Percentiles rank a stretch among this genome's conserved stretches.
phyloP scores from a whole-genome alignment of 2,329 filamentous ascomycete species.

The Alternaria hordeiaustralica region DNA sequence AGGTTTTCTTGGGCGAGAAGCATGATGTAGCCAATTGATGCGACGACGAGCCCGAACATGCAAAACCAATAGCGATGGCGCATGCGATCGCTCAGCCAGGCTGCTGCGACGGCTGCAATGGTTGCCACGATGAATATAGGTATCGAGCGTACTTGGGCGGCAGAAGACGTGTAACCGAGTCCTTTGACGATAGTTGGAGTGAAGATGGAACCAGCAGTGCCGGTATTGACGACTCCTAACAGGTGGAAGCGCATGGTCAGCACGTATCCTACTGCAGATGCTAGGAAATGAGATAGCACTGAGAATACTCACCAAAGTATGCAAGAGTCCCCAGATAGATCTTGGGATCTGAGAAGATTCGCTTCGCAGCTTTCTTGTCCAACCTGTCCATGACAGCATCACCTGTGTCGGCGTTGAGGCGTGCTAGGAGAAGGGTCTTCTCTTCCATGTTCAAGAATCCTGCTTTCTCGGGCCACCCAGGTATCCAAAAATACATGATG shows the following conservation, averaged over 20 bases:
- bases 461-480: slow-evolving; percentile 56
- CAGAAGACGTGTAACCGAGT: slow-evolving; percentile 47
- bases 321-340: slow-evolving; percentile 34
- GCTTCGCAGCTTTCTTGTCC: slow-evolving; percentile 54
- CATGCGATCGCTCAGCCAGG: slow-evolving; percentile 58
- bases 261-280: background rate
- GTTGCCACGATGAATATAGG: slow-evolving; percentile 50
- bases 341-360: slow-evolving; percentile 51
- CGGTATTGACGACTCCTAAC: slow-evolving; percentile 51
- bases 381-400: slow-evolving; percentile 61
- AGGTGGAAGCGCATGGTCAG: background rate
- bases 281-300: rapidly evolving
- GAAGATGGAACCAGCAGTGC: slow-evolving; percentile 54
- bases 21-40: slow-evolving; percentile 62
- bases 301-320: slow-evolving; percentile 18
- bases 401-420: slow-evolving; percentile 35
- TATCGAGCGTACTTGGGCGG: slow-evolving; percentile 48
- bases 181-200: slow-evolving; percentile 51
- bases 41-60: slow-evolving; percentile 56
- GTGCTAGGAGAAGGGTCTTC: slow-evolving; percentile 37
- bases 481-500: slow-evolving; percentile 58
- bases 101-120: slow-evolving; percentile 44
- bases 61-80: slow-evolving; percentile 62
- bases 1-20: slow-evolving; percentile 57
- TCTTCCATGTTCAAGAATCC: slow-evolving; percentile 36